Evolutionary conservation across 192 early-diverging fungal species (phyloP), one percentile per base, ranked within the genome.

Genomic region (Backusella tuberculispora): DNA sequence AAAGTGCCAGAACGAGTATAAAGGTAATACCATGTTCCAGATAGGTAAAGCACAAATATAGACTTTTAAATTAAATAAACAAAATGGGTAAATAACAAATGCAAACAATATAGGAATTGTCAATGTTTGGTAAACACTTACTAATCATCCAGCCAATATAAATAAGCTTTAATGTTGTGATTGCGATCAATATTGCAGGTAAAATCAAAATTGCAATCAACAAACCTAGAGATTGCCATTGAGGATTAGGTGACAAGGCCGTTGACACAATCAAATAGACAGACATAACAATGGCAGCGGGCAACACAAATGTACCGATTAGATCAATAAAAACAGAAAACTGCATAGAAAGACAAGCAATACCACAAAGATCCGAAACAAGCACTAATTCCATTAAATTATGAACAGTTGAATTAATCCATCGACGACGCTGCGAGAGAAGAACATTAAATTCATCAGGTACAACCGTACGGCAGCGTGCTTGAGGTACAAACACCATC

Each of bases 391-490:
- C 95, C 76, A 91, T 74, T 53, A 97, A 81, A 77, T 97, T 97
- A 76, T 97, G 95, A 43, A 97, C 88, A 0, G 95, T 97, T 19
- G 95, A 97, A 81, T 97, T 97, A 78, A 97, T 97, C 95, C 95
- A 97, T 44, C 95, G 88, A 47, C 96, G 87, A 47, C 96, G 88
- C 80, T 98, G 96, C 71, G 92, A 94, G 44, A 98, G 76, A 43
- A 98, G 86, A n/a, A 94, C 93, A 69, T 80, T 88, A 75, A 93
- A 95, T 37, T 85, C 81, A 80, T 92, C 92, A 1, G 95, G 95
- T 34, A 95, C 95, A 8, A 91, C 83, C 0, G 95, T 96, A 79
- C 91, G 88, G 78, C 95, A 96, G 29, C 85, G 79, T 1, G 95
- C 95, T 72, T 92, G 87, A 14, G 92, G 93, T 19, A 94, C 90